Base-by-base conservation (phyloP, 1,284 basidiomycete species). In the Naganishia cerealis region DNA sequence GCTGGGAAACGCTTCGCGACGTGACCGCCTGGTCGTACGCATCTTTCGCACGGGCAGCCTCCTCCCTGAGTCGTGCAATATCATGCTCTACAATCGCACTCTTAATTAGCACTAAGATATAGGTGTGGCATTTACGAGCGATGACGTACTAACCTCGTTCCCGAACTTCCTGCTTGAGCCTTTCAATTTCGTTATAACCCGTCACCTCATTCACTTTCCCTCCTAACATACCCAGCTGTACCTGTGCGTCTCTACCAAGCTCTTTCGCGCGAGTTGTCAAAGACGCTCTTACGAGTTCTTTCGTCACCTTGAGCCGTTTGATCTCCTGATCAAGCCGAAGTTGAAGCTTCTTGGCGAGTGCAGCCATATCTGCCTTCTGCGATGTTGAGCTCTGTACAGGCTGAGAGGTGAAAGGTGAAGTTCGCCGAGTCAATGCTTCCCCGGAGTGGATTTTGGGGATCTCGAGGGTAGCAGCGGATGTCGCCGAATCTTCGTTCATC, bases 141-240 rank as follows among this genome's bases (percentile, higher is more conserved):
- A 67, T 56, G 40, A 67, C 69, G 67, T 70, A 82, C 84, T 71
- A 75, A 92, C 93, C 92, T 84, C 89, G 88, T 59, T 86, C 85
- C 39, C 86, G 87, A n/a, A 95, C 93, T 53, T 84, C 83, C 70
- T 81, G 81, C 79, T 95, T 94, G 68, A 96, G 81, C 38, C 83
- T 83, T 74, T 95, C 92, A 48, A 96, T 94, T 76, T 90, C 89
- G 72, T 90, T 88, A 75, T 96, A 96, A 0, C 93, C 94, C 13
- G 93, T 94, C 36, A 90, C 87, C 71, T 86, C 87, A 76, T 94
- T 96, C 69, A 96, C 82, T 75, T 89, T 86, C 13, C 85, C 81
- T 9, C 92, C 91, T 0, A 94, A 83, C 73, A 88, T 83, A 18
- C 87, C 86, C 72, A 94, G 86, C 12, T 84, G 86, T 18, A 82